phyloP scores from a whole-genome alignment of 2,329 filamentous ascomycete genomes.

The Atkinsonella hypoxylon region DNA sequence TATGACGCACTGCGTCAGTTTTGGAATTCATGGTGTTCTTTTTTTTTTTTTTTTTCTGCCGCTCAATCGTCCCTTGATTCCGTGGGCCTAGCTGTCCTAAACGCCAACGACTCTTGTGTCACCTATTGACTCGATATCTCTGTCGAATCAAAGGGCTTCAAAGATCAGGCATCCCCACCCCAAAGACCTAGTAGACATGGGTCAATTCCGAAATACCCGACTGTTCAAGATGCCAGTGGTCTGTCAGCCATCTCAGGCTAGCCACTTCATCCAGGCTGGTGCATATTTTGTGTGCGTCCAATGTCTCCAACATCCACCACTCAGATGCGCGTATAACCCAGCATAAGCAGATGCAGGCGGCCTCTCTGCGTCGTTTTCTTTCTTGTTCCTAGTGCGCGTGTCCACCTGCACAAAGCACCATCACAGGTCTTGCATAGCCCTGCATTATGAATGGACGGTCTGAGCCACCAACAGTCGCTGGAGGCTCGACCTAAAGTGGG shows the following conservation, averaged over 20 bases:
- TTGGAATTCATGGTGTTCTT: too few species aligned
- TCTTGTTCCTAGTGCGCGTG: constrained; percentile 7
- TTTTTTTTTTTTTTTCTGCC: neutral
- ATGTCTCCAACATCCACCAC: constrained; percentile 1
- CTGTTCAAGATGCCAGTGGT: constrained; percentile 1
- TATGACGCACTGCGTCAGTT: too few species aligned
- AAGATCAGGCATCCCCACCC: neutral
- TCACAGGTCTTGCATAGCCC: constrained; percentile 25
- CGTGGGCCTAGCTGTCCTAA: neutral
- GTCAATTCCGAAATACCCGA: neutral
- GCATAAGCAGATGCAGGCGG: constrained; percentile 7
- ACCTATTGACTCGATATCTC: neutral
- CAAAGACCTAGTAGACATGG: neutral
- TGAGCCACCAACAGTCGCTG: neutral
- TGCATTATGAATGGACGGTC: constrained; percentile 19
- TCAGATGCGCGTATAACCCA: constrained; percentile 4
- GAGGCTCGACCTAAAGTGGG: neutral
- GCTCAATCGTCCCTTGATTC: neutral
- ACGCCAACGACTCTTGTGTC: neutral
- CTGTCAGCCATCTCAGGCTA: constrained; percentile 1
- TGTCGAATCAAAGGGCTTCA: neutral
- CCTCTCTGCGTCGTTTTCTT: constrained; percentile 7
- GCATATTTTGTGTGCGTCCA: constrained; percentile 4
- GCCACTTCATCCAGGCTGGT: constrained; percentile 3
- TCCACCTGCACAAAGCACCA: constrained; percentile 18